Base-by-base conservation (phyloP, 768 basidiomycete genomes). In the Agaricus sinodeliciosus region DNA sequence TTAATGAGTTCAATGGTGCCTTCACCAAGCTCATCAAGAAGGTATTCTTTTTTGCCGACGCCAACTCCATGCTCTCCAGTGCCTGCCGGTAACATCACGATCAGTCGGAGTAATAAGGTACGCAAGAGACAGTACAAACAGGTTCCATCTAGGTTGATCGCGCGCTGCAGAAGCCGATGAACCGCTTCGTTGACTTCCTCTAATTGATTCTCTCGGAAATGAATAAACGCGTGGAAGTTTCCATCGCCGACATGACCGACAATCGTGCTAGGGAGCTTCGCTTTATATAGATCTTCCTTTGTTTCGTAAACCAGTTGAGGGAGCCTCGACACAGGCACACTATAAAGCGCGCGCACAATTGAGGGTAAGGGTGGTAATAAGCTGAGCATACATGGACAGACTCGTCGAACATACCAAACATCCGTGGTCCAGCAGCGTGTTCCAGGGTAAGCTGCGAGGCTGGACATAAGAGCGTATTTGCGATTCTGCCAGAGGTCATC, bases 41-140 rank as follows among this genome's bases (percentile, higher is more conserved):
- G 77, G 65, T 90, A 95, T 61, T 87, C 80, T 59, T 82, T 86
- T 71, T 94, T 94, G 9, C 91, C 91, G 6, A 93, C 67, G 1
- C 92, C 91, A 12, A 94, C 85, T 0, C 91, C 91, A 64, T 94
- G 91, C 65, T 94, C 90, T 8, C 90, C 89, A 3, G 87, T 89
- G 59, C 85, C 85, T 89, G 42, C 19, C 31, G 1, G 18, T 35
- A 12, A 8, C n/a, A n/a, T 22, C 18, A 13, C 36, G 35, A 22
- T 39, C 22, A 40, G 36, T 15, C 31, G 28, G 5, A 19, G 12
- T 35, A 15, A 28, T 28, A n/a, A 36, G 36, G 16, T 22, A 34
- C 1, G 15, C 19, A n/a, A 25, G 4, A 28, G 16, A 67, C 82
- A 31, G 31, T 31, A 31, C 31, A 57, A 57, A 85, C 87, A 90